Evolutionary conservation across 306 rosid species (phyloP), one percentile per base, ranked within the genome.

Genomic region (Adenanthera pavonina): DNA sequence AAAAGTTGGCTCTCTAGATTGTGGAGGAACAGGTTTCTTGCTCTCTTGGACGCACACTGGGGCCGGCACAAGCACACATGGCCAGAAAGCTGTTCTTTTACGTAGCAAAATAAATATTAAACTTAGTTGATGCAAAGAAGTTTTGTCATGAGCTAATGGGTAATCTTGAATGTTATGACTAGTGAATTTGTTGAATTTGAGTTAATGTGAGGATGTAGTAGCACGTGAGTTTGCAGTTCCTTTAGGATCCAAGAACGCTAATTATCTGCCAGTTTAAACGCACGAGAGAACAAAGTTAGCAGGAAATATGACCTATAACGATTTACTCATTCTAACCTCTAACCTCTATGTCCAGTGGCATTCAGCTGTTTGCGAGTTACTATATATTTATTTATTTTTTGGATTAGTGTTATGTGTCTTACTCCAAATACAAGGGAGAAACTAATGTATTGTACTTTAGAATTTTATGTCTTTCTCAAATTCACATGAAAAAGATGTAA

Each of bases 361-460:
- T 56, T 69, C 52, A 56, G 12, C 57, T 54, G 35, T 78, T 84
- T 80, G 47, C 43, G 15, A 34, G 85, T 76, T 56, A 66, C 62
- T 65, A 25, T 33, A 64, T 51, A 48, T 36, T 33, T 33, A 14
- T 71, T 44, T 72, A 43, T 44, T 44, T 76, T 54, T 80, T 53
- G 71, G 67, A 43, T 71, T 71, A 72, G 76, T 30, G 30, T 36
- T n/a, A 70, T 30, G 40, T n/a, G 20, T 76, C 65, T 80, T 25
- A 25, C 30, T 25, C 30, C 30, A 53, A 71, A 59, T 41, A 44
- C n/a, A 54, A 52, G 71, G 69, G 43, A 76, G 79, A 80, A 64
- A 75, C 19, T 66, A 11, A 74, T 72, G 34, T 49, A 38, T 54
- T 72, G 38, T 48, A 46, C 38, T 53, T 83, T 72, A 25, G 81